Base-by-base conservation (phyloP, 176 grass and related monocot species). In the Raddia guianensis region DNA sequence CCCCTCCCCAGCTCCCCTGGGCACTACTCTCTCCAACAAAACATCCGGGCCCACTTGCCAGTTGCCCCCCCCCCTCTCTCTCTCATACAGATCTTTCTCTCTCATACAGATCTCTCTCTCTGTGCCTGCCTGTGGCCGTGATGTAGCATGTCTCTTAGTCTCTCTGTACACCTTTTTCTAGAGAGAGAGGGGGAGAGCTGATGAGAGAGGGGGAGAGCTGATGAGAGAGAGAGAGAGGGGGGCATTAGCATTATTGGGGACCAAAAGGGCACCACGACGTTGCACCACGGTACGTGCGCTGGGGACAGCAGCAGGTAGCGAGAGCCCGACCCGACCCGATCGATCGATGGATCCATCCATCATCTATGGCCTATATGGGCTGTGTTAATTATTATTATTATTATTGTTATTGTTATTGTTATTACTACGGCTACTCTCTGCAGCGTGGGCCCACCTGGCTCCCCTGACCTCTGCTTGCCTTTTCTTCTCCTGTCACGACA, bases 241-340 rank as follows among this genome's bases (percentile, higher is more conserved):
- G 19, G 33, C 74, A 85, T 85, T 80, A 89, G 33, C 74, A 85
- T 85, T 80, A 89, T 89, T 89, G 87, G 76, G 63, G 82, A 89
- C 87, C 87, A 81, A 89, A 80, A 89, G 81, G 71, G 10, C 76
- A 64, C 76, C 49, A 7, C 72, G 56, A 87, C 65, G 18, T 70
- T 76, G 72, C 86, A 83, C 57, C 72, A 19, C 48, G 59, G 80
- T 83, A 78, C 80, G 80, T 66, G 58, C 74, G 56, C 66, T 83
- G 80, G 86, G 80, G 80, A 83, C 82, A 83, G 50, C 79, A 47
- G 79, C 65, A 45, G 67, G 67, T 57, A 50, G 65, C 49, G 65
- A 49, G 19, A 62, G 58, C 21, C 12, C 34, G 21, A 21, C 14
- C 14, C 76, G 55, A n/a, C n/a, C n/a, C n/a, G n/a, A n/a, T n/a